Conservation (phyloP, 78 protist species). For the Tieghemostelium lacteum region DNA sequence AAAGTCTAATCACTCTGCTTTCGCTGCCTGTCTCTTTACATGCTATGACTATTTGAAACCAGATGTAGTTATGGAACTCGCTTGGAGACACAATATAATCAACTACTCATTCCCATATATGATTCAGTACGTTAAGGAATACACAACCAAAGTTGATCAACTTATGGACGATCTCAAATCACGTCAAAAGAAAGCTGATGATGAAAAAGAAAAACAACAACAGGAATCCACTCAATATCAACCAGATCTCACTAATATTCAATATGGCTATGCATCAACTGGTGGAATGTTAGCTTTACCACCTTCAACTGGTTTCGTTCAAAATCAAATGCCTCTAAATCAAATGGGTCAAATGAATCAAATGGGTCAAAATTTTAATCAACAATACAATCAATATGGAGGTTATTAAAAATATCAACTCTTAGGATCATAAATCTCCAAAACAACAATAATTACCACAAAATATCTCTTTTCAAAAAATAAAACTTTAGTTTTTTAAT, state of each 20-base stretch:
- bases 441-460: too few species aligned
- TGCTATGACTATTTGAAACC: conserved; percentile 97
- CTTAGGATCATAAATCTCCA: too few species aligned
- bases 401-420: too few species aligned
- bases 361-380: conserved; percentile 26
- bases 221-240: conserved; percentile 53
- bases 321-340: conserved; percentile 16
- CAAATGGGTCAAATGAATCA: neutral
- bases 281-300: conserved; percentile 76
- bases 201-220: conserved; percentile 66
- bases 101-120: conserved; percentile 99
- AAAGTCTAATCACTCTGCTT: conserved; percentile 86
- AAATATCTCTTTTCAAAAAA: too few species aligned
- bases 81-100: conserved; percentile 96
- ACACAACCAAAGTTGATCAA: conserved; percentile 38
- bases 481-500: too few species aligned
- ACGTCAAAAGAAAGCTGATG: conserved; percentile 73
- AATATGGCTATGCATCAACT: conserved; percentile 74
- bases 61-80: conserved; percentile 98
- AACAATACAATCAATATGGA: too few species aligned
- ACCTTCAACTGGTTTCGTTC: conserved; percentile 37
- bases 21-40: conserved; percentile 96
- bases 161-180: conserved; percentile 38
- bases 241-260: conserved; percentile 58
- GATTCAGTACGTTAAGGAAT: conserved; percentile 89